Conservation (phyloP, 306 rosid genomes). For the Elaeagnus macrophylla region DNA sequence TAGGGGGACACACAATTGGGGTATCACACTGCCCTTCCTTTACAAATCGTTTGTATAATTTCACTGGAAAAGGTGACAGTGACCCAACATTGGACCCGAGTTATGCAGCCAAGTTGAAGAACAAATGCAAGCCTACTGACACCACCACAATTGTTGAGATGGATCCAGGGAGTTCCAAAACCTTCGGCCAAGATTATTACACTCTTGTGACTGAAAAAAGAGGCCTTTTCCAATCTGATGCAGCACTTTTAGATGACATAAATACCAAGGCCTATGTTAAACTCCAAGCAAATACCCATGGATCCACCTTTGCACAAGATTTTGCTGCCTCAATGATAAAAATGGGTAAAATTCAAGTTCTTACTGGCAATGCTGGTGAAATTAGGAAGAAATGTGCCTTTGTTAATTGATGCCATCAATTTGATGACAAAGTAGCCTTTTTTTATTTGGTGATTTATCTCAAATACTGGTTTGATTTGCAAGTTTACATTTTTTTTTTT, state of each 20-base stretch:
- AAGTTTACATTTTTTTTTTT: background rate
- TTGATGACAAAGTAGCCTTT: background rate
- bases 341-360: conserved; percentile 32
- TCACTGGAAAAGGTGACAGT: conserved; percentile 29
- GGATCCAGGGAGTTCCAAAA: conserved; percentile 44
- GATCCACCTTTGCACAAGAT: conserved; percentile 22
- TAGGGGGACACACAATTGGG: conserved; percentile 34
- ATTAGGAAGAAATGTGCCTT: conserved; percentile 16
- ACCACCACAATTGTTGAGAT: conserved; percentile 23
- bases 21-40: conserved; percentile 23
- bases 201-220: conserved; percentile 26
- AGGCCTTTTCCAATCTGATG: conserved; percentile 37
- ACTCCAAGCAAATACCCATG: conserved; percentile 12
- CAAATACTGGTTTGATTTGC: background rate
- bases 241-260: conserved; percentile 30
- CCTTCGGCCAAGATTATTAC: conserved; percentile 28
- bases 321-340: conserved; percentile 32
- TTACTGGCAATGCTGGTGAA: conserved; percentile 32
- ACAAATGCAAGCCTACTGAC: conserved; percentile 23
- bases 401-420: background rate
- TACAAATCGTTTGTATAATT: conserved; percentile 28
- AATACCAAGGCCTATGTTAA: conserved; percentile 25
- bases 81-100: conserved; percentile 31
- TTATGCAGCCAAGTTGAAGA: conserved; percentile 22
- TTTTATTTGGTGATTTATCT: background rate